Percentiles rank a stretch among this genome's conserved stretches.
These are phyloP conservation scores for Aspergillus luchuensis DNA, from an alignment of 2,329 filamentous ascomycete species.

Conservation along the genomic window DNA sequence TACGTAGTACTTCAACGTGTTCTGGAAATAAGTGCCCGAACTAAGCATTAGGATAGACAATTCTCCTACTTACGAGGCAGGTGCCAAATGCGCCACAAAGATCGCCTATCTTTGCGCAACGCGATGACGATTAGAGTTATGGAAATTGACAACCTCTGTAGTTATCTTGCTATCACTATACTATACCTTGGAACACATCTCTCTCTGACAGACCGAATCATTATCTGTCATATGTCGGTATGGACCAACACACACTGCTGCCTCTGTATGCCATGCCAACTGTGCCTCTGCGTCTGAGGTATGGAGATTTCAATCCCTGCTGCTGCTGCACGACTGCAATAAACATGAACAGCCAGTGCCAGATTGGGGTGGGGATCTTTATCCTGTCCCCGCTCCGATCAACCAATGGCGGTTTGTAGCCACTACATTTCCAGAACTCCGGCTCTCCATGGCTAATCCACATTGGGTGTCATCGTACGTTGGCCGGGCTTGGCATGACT, in stretches of 20 bases:
- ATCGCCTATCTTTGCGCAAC: neutral
- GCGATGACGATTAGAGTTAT: neutral
- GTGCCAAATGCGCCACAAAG: slow-evolving; percentile 2
- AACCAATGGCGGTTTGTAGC: neutral
- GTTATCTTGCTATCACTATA: neutral
- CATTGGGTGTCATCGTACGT: neutral
- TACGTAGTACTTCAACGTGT: neutral
- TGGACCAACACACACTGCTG: neutral
- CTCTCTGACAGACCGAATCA: neutral
- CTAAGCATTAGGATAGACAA: slow-evolving; percentile 1
- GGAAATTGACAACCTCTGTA: neutral
- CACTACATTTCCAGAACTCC: neutral
- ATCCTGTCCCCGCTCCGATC: neutral
- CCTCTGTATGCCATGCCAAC: neutral
- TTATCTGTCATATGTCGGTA: neutral
- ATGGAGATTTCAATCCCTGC: neutral
- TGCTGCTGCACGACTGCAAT: neutral
- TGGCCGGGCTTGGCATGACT: neutral
- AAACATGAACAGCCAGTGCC: slow-evolving; percentile 5
- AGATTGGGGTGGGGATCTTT: neutral
- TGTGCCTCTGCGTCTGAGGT: neutral
- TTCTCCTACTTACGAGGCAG: neutral
- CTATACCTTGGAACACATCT: neutral
- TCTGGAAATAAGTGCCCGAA: neutral
- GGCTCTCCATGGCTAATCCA: neutral